These are phyloP conservation scores for Auricularia cornea DNA, from an alignment of 768 basidiomycete species.

Conservation along the genomic window DNA sequence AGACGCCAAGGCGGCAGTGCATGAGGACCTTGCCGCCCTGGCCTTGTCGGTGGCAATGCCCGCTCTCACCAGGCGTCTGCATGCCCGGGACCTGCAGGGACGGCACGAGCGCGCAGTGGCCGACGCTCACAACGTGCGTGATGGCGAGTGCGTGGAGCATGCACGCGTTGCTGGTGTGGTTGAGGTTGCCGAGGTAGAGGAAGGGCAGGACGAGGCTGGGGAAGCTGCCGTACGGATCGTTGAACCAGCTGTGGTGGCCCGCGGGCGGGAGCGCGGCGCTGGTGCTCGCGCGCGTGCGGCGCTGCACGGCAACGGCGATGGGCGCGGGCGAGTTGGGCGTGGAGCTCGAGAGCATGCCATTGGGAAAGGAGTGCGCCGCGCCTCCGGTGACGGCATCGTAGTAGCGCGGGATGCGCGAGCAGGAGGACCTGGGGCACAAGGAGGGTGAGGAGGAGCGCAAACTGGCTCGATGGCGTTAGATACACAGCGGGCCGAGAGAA, in stretches of 20 bases:
- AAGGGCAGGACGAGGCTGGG: constrained; percentile 89
- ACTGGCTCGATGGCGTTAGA: too few relatives aligned
- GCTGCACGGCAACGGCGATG: constrained; percentile 1
- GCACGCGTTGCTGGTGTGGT: constrained; percentile 88
- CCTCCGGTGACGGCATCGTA: too few relatives aligned
- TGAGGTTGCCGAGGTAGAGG: constrained; percentile 89
- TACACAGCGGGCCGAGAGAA: too few relatives aligned
- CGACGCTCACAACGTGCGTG: constrained; percentile 94
- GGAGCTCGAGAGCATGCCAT: constrained; percentile 3
- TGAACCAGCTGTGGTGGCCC: constrained; percentile 90
- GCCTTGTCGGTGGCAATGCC: constrained; percentile 67
- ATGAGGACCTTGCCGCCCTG: constrained; percentile 86
- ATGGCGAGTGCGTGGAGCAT: constrained; percentile 96
- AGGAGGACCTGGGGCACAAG: too few relatives aligned
- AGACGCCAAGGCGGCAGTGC: constrained; percentile 99
- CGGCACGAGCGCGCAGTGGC: constrained; percentile 85
- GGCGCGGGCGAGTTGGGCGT: constrained; percentile 3
- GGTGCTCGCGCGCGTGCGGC: constrained; percentile 40
- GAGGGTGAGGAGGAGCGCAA: too few relatives aligned
- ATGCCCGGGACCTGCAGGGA: constrained; percentile 40
- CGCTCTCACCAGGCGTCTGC: constrained; percentile 24
- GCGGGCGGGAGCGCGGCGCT: constrained; percentile 54
- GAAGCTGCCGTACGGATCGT: constrained; percentile 87
- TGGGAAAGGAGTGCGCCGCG: too few relatives aligned
- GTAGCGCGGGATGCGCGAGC: too few relatives aligned